Evolutionary conservation across 2,329 filamentous ascomycete species (phyloP), one percentile per base, ranked within the genome.

Genomic region (Blastomyces silverae): DNA sequence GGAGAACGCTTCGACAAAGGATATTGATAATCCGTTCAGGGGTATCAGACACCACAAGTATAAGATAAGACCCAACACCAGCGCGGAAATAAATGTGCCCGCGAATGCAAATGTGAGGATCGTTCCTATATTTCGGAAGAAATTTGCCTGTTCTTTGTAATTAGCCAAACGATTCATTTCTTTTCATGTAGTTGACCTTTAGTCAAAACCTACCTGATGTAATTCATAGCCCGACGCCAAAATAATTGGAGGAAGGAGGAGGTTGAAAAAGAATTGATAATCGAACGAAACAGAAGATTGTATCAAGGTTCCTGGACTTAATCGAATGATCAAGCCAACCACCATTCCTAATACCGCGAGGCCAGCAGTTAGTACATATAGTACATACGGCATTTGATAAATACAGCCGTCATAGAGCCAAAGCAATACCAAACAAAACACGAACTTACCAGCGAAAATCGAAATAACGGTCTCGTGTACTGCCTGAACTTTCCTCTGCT

Each of bases 241-340:
- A 75, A 99, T 99, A 75, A 99, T 99, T 64, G 94, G 94, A 48
- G 94, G 94, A n/a, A 99, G 89, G 15, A 99, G 86, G 57, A 99
- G 85, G 78, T 99, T 99, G 83, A 99, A 99, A 83, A 99, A 99
- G 82, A 97, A 96, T 75, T 97, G 92, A 76, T 97, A 97, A 80
- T 97, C 90, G 82, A 99, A 99, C 78, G 89, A 96, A 73, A 99
- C 92, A 69, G 91, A 87, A 74, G 90, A 90, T 76, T 92, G 89
- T 71, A 99, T 92, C 68, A 89, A 91, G 67, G 91, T 88, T 69
- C 89, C 88, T 62, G 89, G 88, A 55, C 87, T 90, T 68, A 97
- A 81, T 73, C 94, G 86, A 65, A 99, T 87, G 66, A 96, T 85
- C 71, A 99, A 82, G 6, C 94, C 94, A 66, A 99, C 91, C 65